These are phyloP conservation scores for Phaeoacremonium minimum DNA, from an alignment of 2,329 filamentous ascomycete species.

Conservation along the genomic window DNA sequence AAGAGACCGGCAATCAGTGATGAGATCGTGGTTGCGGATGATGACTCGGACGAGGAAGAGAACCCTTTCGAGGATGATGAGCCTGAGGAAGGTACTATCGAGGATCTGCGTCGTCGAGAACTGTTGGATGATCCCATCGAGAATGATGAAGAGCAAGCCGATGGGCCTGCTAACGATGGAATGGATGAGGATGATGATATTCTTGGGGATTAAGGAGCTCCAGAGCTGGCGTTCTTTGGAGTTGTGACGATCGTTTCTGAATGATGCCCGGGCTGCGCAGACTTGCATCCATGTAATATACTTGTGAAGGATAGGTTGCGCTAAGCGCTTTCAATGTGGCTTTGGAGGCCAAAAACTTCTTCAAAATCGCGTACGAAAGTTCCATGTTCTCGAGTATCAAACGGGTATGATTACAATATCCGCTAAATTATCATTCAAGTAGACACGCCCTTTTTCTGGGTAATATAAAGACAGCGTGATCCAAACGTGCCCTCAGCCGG, in stretches of 20 bases:
- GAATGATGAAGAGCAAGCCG: slow-evolving; percentile 36
- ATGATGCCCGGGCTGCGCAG: background rate
- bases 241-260: slow-evolving; percentile 2
- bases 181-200: slow-evolving; percentile 39
- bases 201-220: slow-evolving; percentile 37
- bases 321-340: no score
- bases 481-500: no score
- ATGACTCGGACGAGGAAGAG: slow-evolving; percentile 31
- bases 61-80: slow-evolving; percentile 42
- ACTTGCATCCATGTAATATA: no score
- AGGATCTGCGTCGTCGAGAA: slow-evolving; percentile 52
- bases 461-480: no score
- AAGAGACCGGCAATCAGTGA: slow-evolving; percentile 35
- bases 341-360: no score
- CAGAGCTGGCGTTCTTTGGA: slow-evolving; percentile 6
- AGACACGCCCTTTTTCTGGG: no score
- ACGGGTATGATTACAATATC: no score
- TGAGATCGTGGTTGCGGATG: slow-evolving; percentile 40
- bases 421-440: no score
- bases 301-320: no score
- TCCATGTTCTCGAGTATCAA: no score
- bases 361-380: no score
- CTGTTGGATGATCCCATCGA: slow-evolving; percentile 42
- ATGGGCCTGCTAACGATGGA: slow-evolving; percentile 25
- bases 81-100: slow-evolving; percentile 54